These are phyloP conservation scores for Trichoderma polysporum DNA, from an alignment of 2,329 filamentous ascomycete genomes.

Conservation along the genomic window DNA sequence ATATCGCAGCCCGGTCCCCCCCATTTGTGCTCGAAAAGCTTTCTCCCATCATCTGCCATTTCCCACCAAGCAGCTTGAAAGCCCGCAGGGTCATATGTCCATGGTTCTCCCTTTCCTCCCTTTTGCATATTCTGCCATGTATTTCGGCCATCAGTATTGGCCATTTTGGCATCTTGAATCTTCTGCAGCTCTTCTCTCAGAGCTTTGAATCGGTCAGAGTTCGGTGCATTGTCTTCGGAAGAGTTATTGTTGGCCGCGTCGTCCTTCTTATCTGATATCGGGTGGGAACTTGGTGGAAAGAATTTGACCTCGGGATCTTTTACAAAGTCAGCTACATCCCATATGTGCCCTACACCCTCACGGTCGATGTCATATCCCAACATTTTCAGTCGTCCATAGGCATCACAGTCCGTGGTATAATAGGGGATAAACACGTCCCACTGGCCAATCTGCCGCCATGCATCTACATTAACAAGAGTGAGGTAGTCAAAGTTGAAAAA, in stretches of 20 bases:
- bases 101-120: slow-evolving; percentile 16
- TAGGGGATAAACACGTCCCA: slow-evolving; percentile 19
- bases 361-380: slow-evolving; percentile 1
- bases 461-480: slow-evolving; percentile 7
- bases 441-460: slow-evolving; percentile 9
- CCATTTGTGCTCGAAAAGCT: slow-evolving; percentile 9
- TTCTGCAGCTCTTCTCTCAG: not conserved
- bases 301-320: slow-evolving; percentile 8
- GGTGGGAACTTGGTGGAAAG: not conserved
- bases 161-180: not conserved
- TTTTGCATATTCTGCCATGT: slow-evolving; percentile 20
- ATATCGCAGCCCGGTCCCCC: not conserved
- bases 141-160: slow-evolving; percentile 3
- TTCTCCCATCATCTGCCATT: slow-evolving; percentile 8
- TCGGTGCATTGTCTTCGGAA: not conserved
- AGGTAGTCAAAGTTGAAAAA: slow-evolving; percentile 21
- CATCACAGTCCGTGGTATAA: slow-evolving; percentile 16
- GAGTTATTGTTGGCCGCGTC: not conserved
- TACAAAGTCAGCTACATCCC: slow-evolving; percentile 1
- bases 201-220: slow-evolving; percentile 8
- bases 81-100: slow-evolving; percentile 15
- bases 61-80: slow-evolving; percentile 18
- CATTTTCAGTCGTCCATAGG: slow-evolving; percentile 7
- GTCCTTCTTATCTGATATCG: not conserved
- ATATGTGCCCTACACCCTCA: slow-evolving; percentile 8